A percentile compares a stretch with the other conserved stretches of the same genome.
Evolutionary conservation across 192 early-diverging fungal species (phyloP).

Genomic region (Umbelopsis sp.): DNA sequence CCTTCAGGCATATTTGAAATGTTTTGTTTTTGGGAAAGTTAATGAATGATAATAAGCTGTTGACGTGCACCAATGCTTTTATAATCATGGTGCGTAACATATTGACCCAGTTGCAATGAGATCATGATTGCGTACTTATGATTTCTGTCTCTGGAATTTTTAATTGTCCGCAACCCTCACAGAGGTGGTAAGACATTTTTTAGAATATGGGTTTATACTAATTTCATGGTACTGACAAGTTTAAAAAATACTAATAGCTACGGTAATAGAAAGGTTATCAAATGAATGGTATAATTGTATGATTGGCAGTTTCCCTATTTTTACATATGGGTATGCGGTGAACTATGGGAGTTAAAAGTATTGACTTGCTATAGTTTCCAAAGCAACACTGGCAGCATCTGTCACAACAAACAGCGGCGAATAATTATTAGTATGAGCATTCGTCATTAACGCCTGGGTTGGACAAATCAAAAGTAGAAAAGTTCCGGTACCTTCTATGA

Average conservation of each 20-base stretch:
- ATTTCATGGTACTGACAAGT: too few relatives aligned
- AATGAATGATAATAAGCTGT: neutral
- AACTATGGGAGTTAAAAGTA: neutral
- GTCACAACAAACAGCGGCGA: neutral
- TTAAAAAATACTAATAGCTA: neutral
- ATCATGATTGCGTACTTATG: conserved; percentile 1
- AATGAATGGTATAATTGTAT: neutral
- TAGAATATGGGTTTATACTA: too few relatives aligned
- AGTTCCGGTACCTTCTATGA: conserved; percentile 10
- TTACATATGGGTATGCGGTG: too few relatives aligned
- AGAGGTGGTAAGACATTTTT: neutral
- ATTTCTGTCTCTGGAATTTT: neutral
- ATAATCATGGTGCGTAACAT: too few relatives aligned
- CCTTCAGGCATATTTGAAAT: conserved; percentile 20
- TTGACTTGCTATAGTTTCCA: neutral
- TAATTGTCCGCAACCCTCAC: too few relatives aligned
- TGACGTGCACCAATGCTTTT: too few relatives aligned
- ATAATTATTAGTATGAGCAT: neutral
- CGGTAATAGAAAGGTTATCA: neutral
- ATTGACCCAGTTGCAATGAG: neutral
- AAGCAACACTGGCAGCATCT: conserved; percentile 11
- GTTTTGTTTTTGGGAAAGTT: neutral
- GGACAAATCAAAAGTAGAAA: neutral
- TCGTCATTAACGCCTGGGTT: neutral
- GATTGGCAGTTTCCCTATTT: too few relatives aligned